Base-by-base conservation (phyloP, 257 asterid genomes). In the Solanum chaucha region DNA sequence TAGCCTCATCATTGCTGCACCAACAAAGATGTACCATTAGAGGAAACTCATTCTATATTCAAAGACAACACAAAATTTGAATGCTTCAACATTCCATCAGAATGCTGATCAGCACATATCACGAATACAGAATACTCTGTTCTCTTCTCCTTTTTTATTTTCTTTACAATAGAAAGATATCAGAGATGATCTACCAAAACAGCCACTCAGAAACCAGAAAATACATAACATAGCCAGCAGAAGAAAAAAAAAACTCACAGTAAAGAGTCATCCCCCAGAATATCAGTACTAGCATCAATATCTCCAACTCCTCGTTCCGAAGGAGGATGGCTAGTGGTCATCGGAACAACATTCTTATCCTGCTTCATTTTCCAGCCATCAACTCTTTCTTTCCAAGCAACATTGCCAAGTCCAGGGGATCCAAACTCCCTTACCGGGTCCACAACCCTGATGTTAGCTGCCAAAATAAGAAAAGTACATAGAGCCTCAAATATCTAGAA, bases 341-440 rank as follows among this genome's bases (percentile, higher is more conserved):
- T 88, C 61, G 94, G 99, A 68, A 91, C 89, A 73, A 85, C 95
- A 89, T 97, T 95, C 91, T 96, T 97, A 88, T 97, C 98, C 90
- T 96, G 99, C 91, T 96, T 97, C 98, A 95, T 96, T 91, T 96
- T 96, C 99, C 99, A 97, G 91, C 99, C 99, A 89, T 95, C 82
- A 73, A 72, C 99, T 93, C 99, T 95, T 89, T 97, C 99, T 92
- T 96, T 97, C 99, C 99, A 97, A 87, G 99, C 99, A 91, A 97
- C 99, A 92, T 96, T 97, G 82, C 99, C 99, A 86, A 93, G 59
- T 88, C 99, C 99, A 78, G 96, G 93, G 82, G 99, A 96, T 58
- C 98, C 99, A 87, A 94, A 96, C 87, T 93, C 98, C 94, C 96
- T 92, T 73, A 92, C 95, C 44, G 99, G 98, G 90, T 96, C 99